Percentiles rank a stretch among this genome's conserved stretches.
Conservation (phyloP, 768 basidiomycete species). For the Pleurotus tuber-regium region DNA sequence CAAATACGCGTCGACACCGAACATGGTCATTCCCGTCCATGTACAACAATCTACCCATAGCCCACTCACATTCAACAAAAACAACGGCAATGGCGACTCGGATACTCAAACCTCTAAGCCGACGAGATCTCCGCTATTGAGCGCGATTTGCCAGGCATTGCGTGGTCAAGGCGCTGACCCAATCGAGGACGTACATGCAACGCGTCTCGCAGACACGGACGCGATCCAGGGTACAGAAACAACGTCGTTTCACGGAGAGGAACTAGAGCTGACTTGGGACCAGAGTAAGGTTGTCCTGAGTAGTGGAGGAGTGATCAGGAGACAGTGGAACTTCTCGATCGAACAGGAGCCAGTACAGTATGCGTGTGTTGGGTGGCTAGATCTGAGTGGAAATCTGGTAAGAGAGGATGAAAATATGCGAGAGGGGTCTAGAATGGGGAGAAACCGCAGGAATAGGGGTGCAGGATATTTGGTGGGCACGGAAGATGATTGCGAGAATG, state of each 20-base stretch:
- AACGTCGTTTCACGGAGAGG: conserved; percentile 24
- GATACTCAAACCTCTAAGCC: background rate
- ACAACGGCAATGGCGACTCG: background rate
- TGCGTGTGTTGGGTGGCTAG: conserved; percentile 75
- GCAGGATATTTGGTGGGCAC: background rate
- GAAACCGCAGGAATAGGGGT: too few species aligned
- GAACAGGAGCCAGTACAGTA: conserved; percentile 75
- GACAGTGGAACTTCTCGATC: conserved; percentile 72
- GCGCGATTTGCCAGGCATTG: background rate
- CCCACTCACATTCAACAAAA: background rate
- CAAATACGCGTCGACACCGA: background rate
- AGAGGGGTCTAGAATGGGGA: background rate
- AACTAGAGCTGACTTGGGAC: conserved; percentile 73
- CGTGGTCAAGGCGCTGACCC: conserved; percentile 6
- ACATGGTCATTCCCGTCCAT: background rate
- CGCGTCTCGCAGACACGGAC: conserved; percentile 1
- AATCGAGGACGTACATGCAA: background rate
- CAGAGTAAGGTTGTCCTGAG: conserved; percentile 59
- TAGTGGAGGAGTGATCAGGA: conserved; percentile 63
- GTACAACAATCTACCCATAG: background rate
- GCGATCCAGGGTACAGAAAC: background rate
- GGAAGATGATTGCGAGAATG: background rate
- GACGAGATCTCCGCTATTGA: background rate
- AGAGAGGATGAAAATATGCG: background rate
- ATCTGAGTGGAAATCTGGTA: conserved; percentile 19